These are phyloP conservation scores for Tilletia setariae DNA, from an alignment of 1,284 basidiomycete genomes.

Conservation along the genomic window DNA sequence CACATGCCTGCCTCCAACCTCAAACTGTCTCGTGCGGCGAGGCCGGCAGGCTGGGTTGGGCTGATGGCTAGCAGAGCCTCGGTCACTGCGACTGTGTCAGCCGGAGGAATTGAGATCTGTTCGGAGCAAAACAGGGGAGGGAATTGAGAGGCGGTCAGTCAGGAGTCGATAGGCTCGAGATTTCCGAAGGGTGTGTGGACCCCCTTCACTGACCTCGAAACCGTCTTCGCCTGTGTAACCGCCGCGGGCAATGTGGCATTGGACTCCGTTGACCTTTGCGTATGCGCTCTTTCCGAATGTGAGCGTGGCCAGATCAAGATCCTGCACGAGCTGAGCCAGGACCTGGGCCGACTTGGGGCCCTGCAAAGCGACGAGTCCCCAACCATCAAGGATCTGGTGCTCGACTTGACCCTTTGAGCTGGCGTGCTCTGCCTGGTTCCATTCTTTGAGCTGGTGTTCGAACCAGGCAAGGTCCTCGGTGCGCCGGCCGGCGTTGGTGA, in stretches of 20 bases:
- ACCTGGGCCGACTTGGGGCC: constrained; percentile 79
- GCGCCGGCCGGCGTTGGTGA: constrained; percentile 89
- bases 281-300: constrained; percentile 50
- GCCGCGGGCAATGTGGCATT: constrained; percentile 82
- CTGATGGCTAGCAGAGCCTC: constrained; percentile 64
- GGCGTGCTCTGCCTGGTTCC: constrained; percentile 23
- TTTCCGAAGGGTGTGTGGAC: no score
- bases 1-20: constrained; percentile 98
- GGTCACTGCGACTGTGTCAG: constrained; percentile 70
- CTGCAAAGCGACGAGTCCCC: constrained; percentile 87
- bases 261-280: constrained; percentile 64
- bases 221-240: constrained; percentile 99
- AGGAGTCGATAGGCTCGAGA: no score
- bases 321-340: constrained; percentile 66
- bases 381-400: constrained; percentile 75
- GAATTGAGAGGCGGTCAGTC: background rate
- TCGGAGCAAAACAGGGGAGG: constrained; percentile 12
- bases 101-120: constrained; percentile 77
- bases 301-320: constrained; percentile 61
- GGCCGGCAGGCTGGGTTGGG: constrained; percentile 76
- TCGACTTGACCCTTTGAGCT: constrained; percentile 63
- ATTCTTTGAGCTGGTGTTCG: constrained; percentile 61
- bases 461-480: constrained; percentile 80
- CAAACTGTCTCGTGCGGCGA: constrained; percentile 88
- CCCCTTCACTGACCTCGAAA: constrained; percentile 68